phyloP scores from a whole-genome alignment of 176 grass and related monocot genomes.

The Eleusine indica region DNA sequence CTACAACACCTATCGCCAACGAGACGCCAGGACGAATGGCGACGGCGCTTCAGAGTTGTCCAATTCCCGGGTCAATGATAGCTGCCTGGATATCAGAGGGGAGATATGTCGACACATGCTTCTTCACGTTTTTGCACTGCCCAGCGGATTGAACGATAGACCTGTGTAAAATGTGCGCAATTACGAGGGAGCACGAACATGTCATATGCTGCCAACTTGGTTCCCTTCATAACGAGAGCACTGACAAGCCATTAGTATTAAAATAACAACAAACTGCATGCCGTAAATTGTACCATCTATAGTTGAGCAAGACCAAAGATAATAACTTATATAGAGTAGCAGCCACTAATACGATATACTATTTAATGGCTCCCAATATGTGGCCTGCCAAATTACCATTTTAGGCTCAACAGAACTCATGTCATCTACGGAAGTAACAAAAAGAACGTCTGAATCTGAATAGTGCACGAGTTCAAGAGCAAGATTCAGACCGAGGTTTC shows the following conservation, averaged over 20 bases:
- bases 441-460: neutral
- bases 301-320: neutral
- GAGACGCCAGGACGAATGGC: too few relatives aligned
- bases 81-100: too few relatives aligned
- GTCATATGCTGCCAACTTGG: too few relatives aligned
- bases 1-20: too few relatives aligned
- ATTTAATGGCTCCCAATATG: neutral
- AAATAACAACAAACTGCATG: neutral
- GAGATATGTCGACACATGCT: too few relatives aligned
- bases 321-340: neutral
- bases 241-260: neutral
- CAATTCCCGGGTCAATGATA: too few relatives aligned
- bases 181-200: too few relatives aligned
- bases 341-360: neutral
- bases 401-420: constrained; percentile 28
- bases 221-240: too few relatives aligned
- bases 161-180: too few relatives aligned
- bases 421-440: constrained; percentile 1
- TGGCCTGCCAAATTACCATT: neutral
- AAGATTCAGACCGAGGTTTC: constrained; percentile 3
- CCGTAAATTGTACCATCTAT: neutral
- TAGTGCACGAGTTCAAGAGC: constrained; percentile 7
- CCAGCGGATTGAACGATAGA: too few relatives aligned
- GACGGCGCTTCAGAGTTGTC: too few relatives aligned
- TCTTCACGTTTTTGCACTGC: too few relatives aligned